Conservation (phyloP, 495 filamentous ascomycete species). For the Neurospora sp. region DNA sequence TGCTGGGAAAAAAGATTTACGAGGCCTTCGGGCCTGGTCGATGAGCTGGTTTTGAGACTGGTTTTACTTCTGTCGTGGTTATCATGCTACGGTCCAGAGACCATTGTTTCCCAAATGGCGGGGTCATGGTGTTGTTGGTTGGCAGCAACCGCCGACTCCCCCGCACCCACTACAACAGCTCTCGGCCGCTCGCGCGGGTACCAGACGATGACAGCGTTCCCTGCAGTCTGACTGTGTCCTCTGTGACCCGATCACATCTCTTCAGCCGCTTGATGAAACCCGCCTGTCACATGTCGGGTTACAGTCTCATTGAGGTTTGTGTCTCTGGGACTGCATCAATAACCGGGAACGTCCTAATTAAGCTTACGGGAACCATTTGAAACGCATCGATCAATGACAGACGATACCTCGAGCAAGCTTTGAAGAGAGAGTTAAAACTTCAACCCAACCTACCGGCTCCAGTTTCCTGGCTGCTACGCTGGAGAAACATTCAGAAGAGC, state of each 20-base stretch:
- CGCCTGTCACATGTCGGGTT: neutral
- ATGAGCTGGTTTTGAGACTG: neutral
- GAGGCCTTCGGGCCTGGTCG: neutral
- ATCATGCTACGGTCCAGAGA: neutral
- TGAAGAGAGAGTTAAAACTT: neutral
- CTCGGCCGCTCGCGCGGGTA: neutral
- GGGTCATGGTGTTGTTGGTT: neutral
- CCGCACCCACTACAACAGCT: neutral
- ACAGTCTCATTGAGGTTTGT: neutral
- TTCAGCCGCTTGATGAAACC: neutral
- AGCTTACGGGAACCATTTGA: neutral
- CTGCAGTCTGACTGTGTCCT: neutral
- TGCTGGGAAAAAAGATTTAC: neutral
- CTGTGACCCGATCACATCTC: neutral
- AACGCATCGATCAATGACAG: neutral
- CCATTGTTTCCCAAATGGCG: neutral
- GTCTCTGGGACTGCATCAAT: neutral
- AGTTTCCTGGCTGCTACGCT: neutral
- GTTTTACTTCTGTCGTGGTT: neutral
- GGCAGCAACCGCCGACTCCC: neutral
- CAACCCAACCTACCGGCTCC: neutral
- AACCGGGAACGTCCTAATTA: neutral
- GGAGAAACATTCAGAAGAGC: neutral
- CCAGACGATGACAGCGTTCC: neutral
- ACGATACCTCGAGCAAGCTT: neutral